Evolutionary conservation across 441 rosid species (phyloP).

Genomic region (Adansonia madagascariensis): DNA sequence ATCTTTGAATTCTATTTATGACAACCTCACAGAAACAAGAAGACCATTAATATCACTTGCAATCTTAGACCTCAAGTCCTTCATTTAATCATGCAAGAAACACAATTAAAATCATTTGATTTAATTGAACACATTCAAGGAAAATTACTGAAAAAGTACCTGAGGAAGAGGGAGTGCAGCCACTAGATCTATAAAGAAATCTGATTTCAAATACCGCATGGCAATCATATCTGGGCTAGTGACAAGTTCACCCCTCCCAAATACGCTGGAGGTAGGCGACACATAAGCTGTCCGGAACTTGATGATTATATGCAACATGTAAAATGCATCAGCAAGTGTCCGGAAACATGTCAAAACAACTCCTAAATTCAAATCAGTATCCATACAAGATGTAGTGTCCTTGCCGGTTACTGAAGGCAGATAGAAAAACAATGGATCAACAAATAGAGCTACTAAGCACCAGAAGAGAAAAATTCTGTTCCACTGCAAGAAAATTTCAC

Average conservation of each 20-base stretch:
- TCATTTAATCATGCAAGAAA: background rate
- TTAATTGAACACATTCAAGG: background rate
- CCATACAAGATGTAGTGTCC: slow-evolving; percentile 59
- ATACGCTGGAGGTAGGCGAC: slow-evolving; percentile 73
- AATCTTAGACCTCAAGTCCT: background rate
- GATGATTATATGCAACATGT: slow-evolving; percentile 57
- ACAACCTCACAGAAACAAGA: background rate
- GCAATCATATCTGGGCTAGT: slow-evolving; percentile 71
- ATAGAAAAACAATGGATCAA: slow-evolving; percentile 84
- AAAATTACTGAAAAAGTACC: slow-evolving; percentile 40
- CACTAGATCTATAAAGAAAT: slow-evolving; percentile 70
- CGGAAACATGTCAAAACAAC: slow-evolving; percentile 73
- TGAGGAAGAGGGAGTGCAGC: slow-evolving; percentile 95
- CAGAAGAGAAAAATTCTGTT: slow-evolving; percentile 78
- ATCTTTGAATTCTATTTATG: background rate
- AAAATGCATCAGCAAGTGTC: slow-evolving; percentile 73
- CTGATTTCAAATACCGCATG: slow-evolving; percentile 66
- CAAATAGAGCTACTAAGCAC: slow-evolving; percentile 73
- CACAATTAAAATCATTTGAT: background rate
- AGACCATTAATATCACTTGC: slow-evolving; percentile 3
- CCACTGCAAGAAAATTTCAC: slow-evolving; percentile 70
- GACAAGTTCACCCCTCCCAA: slow-evolving; percentile 90
- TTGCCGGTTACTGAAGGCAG: slow-evolving; percentile 55
- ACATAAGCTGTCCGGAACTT: slow-evolving; percentile 85
- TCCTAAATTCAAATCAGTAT: slow-evolving; percentile 65